A percentile compares a stretch with the other conserved stretches of the same genome.
phyloP scores from a whole-genome alignment of 2,329 filamentous ascomycete genomes.

The Phyllosticta citrichinensis region DNA sequence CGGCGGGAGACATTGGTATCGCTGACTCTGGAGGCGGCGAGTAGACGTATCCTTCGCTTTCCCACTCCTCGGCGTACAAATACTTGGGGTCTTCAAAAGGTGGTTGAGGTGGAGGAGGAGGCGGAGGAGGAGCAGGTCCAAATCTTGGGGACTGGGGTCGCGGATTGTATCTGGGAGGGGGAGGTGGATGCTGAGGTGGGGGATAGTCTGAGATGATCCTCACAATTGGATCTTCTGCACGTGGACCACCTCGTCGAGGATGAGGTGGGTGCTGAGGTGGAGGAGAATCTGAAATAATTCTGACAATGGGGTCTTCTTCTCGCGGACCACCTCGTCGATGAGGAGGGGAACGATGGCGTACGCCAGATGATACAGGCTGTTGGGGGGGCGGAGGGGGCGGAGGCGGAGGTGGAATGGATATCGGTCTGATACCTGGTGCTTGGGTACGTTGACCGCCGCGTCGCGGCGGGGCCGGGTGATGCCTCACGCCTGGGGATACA shows the following conservation, averaged over 20 bases:
- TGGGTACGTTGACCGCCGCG: not conserved
- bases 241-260: not conserved
- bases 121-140: constrained; percentile 16
- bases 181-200: constrained; percentile 2
- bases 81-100: not conserved
- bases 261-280: constrained; percentile 5
- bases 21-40: constrained; percentile 10
- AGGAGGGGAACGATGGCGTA: not conserved
- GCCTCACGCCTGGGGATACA: not conserved
- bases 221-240: not conserved
- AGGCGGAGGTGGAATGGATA: not conserved
- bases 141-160: not conserved
- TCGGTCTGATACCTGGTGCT: not conserved
- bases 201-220: not conserved
- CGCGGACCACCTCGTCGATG: not conserved
- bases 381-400: not conserved
- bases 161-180: not conserved
- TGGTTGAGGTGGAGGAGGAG: constrained; percentile 26
- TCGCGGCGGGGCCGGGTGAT: not conserved
- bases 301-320: not conserved
- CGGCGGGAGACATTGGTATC: constrained; percentile 28
- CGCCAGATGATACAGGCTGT: not conserved
- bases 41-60: not conserved
- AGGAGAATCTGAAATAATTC: not conserved
- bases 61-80: constrained; percentile 3